Percentiles rank a stretch among this genome's conserved stretches.
phyloP scores from a whole-genome alignment of 2,329 filamentous ascomycete genomes.

The Hortaea sp. region DNA sequence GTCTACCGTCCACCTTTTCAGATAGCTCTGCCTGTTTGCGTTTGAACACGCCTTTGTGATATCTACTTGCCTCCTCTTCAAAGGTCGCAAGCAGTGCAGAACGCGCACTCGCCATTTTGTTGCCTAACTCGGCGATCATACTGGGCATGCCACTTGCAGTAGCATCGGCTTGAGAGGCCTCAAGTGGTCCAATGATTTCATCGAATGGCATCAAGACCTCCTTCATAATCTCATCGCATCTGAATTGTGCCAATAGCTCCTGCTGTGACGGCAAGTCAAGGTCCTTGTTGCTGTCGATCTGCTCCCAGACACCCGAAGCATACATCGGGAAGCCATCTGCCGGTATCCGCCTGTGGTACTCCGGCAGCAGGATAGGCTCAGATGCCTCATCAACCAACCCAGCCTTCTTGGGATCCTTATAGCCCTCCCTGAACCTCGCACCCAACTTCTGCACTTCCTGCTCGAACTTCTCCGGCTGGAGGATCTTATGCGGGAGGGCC shows the following conservation, averaged over 20 bases:
- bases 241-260: slow-evolving; percentile 90
- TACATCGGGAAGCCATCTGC: slow-evolving; percentile 96
- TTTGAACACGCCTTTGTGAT: slow-evolving; percentile 90
- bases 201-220: slow-evolving; percentile 84
- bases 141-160: slow-evolving; percentile 60
- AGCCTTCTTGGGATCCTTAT: slow-evolving; percentile 55
- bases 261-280: slow-evolving; percentile 94
- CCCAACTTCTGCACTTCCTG: slow-evolving; percentile 71
- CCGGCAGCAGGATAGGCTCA: slow-evolving; percentile 75
- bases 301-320: slow-evolving; percentile 90
- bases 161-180: slow-evolving; percentile 72
- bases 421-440: slow-evolving; percentile 71
- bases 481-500: slow-evolving; percentile 88
- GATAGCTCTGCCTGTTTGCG: slow-evolving; percentile 80
- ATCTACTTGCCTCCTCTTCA: slow-evolving; percentile 80
- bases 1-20: slow-evolving; percentile 72
- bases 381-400: slow-evolving; percentile 59
- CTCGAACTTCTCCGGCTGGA: slow-evolving; percentile 86
- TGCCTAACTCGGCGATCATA: slow-evolving; percentile 66
- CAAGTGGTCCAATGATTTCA: slow-evolving; percentile 66
- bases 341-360: slow-evolving; percentile 91
- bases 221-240: slow-evolving; percentile 90
- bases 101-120: slow-evolving; percentile 61
- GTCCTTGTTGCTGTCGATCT: slow-evolving; percentile 98
- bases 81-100: slow-evolving; percentile 70